Base-by-base conservation (phyloP, 768 basidiomycete species). In the Hericium rajendrae region DNA sequence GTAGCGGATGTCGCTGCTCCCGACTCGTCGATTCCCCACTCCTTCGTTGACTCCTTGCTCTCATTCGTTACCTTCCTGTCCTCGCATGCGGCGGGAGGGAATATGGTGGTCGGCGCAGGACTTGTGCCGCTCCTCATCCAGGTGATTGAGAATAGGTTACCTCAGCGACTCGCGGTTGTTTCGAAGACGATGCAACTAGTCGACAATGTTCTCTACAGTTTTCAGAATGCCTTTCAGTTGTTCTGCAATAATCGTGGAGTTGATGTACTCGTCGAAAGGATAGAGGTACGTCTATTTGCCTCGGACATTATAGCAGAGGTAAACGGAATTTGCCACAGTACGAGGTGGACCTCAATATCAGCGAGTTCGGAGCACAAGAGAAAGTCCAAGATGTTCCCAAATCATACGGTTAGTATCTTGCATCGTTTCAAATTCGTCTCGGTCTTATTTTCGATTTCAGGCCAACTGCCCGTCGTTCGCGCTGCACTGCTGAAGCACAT, bases 51-150 rank as follows among this genome's bases (percentile, higher is more conserved):
- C 54, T 85, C 93, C 0, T 72, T 97, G 37, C 71, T 97, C 57
- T 83, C 84, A 26, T 91, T 98, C 67, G 79, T 98, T 43, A 91
- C 88, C 2, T 91, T 85, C 71, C 80, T 97, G 59, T 84, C 93
- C 11, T 86, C 88, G 12, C 86, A 92, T 68, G 80, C 89, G 2
- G 80, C 86, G 3, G 91, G 92, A 37, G 91, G 88, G 9, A 91
- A 88, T 64, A 91, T 97, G 92, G 83, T 98, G 48, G 89, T 98
- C 56, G 88, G 92, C 22, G 95, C 97, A 32, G 97, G 97, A 3
- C 73, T 97, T 48, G 81, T 99, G 52, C 91, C 91, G 2, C 73
- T 95, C 13, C 76, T 99, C 26, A 86, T 97, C 54, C 92, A 97
- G 66, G 76, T 95, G 41, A 84, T 95, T 63, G 88, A 93, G 70